Evolutionary conservation across 208 protist species (phyloP).

Genomic region (Zelonia costaricensis): DNA sequence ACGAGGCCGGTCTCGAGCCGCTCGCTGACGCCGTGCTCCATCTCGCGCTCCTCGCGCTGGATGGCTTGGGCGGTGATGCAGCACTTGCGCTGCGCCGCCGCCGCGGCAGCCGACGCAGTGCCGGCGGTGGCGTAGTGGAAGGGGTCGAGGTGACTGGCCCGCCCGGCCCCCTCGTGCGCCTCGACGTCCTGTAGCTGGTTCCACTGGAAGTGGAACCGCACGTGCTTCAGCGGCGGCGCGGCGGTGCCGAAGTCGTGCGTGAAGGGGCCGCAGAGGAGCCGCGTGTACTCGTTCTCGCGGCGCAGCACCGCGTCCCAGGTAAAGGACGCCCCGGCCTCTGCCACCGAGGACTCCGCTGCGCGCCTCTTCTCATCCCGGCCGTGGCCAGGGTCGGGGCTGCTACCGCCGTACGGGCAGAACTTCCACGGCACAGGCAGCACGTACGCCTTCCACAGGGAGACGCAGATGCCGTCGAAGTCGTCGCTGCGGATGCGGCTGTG

Average conservation of each 20-base stretch:
- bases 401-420: constrained; percentile 31
- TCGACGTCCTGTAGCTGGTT: constrained; percentile 70
- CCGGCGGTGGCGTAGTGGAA: constrained; percentile 20
- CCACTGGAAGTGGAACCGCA: constrained; percentile 70
- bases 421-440: constrained; percentile 52
- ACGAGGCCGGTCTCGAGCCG: constrained; percentile 6
- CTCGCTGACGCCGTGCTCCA: constrained; percentile 38
- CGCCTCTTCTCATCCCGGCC: background rate
- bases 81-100: constrained; percentile 43
- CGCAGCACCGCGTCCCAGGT: constrained; percentile 60
- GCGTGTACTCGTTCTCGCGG: constrained; percentile 52
- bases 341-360: background rate
- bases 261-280: constrained; percentile 34
- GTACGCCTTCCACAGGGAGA: constrained; percentile 66
- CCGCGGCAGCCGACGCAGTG: background rate
- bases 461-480: constrained; percentile 63
- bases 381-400: background rate
- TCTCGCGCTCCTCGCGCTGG: constrained; percentile 42
- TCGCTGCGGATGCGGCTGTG: constrained; percentile 61
- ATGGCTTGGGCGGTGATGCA: constrained; percentile 39
- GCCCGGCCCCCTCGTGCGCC: constrained; percentile 36
- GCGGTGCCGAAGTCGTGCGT: constrained; percentile 67
- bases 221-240: constrained; percentile 45
- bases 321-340: background rate
- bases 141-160: constrained; percentile 26